Evolutionary conservation across 2,329 filamentous ascomycete species (phyloP).

Genomic region (Sporothrix euskadiensis): DNA sequence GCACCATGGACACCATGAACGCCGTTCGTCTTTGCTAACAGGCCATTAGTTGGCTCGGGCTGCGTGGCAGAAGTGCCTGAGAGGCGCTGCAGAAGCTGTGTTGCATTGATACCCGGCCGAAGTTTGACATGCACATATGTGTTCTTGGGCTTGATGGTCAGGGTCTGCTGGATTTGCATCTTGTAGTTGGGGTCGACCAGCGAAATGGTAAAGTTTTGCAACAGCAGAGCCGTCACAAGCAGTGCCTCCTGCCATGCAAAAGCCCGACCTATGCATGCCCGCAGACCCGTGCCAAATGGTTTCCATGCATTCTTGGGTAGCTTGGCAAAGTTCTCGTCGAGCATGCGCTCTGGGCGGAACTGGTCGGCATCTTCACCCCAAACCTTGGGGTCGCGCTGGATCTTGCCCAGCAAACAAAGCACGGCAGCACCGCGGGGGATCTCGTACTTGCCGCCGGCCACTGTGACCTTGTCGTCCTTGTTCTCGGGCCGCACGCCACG

Average conservation of each 20-base stretch:
- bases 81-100: slow-evolving; percentile 34
- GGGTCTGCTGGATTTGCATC: slow-evolving; percentile 52
- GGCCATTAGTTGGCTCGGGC: neutral
- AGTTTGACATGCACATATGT: slow-evolving; percentile 60
- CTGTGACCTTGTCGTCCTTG: slow-evolving; percentile 45
- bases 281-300: slow-evolving; percentile 55
- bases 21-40: neutral
- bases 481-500: slow-evolving; percentile 37
- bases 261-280: slow-evolving; percentile 54
- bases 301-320: slow-evolving; percentile 49
- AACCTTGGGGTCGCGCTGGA: slow-evolving; percentile 58
- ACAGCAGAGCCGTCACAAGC: slow-evolving; percentile 53
- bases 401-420: slow-evolving; percentile 47
- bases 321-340: slow-evolving; percentile 52
- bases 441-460: slow-evolving; percentile 52
- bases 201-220: slow-evolving; percentile 69
- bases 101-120: slow-evolving; percentile 46
- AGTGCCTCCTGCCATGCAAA: slow-evolving; percentile 58
- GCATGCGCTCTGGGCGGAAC: slow-evolving; percentile 63
- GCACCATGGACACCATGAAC: neutral
- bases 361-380: slow-evolving; percentile 58
- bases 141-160: slow-evolving; percentile 63
- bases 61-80: neutral
- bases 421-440: slow-evolving; percentile 50
- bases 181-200: slow-evolving; percentile 61